A percentile compares a stretch with the other conserved stretches of the same genome.
phyloP scores from a whole-genome alignment of 345 rosid genomes.

The Xanthoceras sorbifolium region DNA sequence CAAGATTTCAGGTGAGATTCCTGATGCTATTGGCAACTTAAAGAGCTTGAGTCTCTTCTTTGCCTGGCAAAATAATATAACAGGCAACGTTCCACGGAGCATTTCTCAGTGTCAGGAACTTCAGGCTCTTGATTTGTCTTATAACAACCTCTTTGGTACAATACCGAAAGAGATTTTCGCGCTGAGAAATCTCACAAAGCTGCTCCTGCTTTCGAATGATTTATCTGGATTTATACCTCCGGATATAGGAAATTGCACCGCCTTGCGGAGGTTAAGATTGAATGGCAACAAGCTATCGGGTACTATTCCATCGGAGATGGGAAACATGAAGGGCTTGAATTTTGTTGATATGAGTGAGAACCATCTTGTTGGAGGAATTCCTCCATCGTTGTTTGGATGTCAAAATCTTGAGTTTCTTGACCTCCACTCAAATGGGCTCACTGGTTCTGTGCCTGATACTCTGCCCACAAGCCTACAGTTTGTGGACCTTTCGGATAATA shows the following conservation, averaged over 20 bases:
- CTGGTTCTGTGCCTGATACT: conserved; percentile 63
- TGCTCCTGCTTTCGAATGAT: conserved; percentile 73
- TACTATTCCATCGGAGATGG: conserved; percentile 76
- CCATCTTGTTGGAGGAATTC: conserved; percentile 65
- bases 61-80: conserved; percentile 87
- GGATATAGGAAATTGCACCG: conserved; percentile 81
- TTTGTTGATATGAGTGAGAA: conserved; percentile 77
- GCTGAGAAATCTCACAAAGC: conserved; percentile 75
- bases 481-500: conserved; percentile 74
- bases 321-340: conserved; percentile 59
- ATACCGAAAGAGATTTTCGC: conserved; percentile 64
- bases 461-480: conserved; percentile 68
- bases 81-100: conserved; percentile 71
- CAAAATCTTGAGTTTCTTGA: conserved; percentile 69
- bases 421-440: conserved; percentile 75
- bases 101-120: conserved; percentile 71
- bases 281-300: conserved; percentile 74
- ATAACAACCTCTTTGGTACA: conserved; percentile 72
- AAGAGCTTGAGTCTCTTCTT: conserved; percentile 76
- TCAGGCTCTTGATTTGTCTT: conserved; percentile 90
- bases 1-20: conserved; percentile 71
- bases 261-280: conserved; percentile 62
- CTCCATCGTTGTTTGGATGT: conserved; percentile 59
- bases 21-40: conserved; percentile 56
- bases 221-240: conserved; percentile 79